Base-by-base conservation (phyloP, 1,284 basidiomycete species). In the Cryptococcus neoformans region DNA sequence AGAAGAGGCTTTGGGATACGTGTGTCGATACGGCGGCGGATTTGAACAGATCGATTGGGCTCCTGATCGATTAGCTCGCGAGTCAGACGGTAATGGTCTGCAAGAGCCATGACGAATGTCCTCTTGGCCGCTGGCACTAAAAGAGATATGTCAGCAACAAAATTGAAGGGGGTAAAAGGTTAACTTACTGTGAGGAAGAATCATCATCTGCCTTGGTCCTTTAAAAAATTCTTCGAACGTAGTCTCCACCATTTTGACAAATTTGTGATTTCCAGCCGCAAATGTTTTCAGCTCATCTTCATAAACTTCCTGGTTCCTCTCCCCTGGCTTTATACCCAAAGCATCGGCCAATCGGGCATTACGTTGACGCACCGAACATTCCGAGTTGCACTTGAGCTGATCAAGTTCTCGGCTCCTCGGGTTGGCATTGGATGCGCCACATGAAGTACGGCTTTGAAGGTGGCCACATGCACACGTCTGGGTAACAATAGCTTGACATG, bases 271-370 rank as follows among this genome's bases (percentile, higher is more conserved):
- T 16, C 78, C 77, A 45, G 78, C 80, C 8, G 84, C 88, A 66
- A 87, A 87, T 1, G 70, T 72, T 1, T 83, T 70, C 36, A 92
- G 65, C 44, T 89, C 88, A 2, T 84, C 81, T 35, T 76, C 74
- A 73, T 88, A 92, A 3, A 79, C 81, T n/a, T 72, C 69, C 55
- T 66, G 79, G 1, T 55, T 54, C n/a, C 68, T 57, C 74, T 79
- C 61, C 61, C 74, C 62, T 4, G 65, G 51, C 61, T 73, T 76
- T 68, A 96, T 92, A 0, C 91, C 91, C 6, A 97, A 77, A 0
- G 92, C 93, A 46, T 92, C 90, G 1, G 93, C 92, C 7, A 97
- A 78, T 37, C 85, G 80, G 0, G 87, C 88, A 66, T 94, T 95
- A 8, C 93, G 83, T 73, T 92, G 89, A 48, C 87, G 88, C 37